A percentile compares a stretch with the other conserved stretches of the same genome.
Evolutionary conservation across 768 basidiomycete genomes (phyloP).

Genomic region (Coprinellus micaceus): DNA sequence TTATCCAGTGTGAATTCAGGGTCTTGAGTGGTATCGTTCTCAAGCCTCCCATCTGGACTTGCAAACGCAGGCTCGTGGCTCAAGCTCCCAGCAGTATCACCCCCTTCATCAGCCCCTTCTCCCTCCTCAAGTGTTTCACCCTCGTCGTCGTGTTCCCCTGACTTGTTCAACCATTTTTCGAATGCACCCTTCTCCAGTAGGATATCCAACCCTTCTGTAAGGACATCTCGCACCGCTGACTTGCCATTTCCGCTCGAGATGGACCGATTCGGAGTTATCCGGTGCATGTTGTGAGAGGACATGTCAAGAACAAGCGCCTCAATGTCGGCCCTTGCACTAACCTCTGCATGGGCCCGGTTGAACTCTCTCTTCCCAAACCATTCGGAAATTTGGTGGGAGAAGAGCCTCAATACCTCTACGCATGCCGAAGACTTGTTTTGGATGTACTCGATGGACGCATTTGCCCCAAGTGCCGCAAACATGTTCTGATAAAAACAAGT

Average conservation of each 20-base stretch:
- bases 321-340: conserved; percentile 9
- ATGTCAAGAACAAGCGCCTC: conserved; percentile 6
- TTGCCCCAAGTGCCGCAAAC: conserved; percentile 13
- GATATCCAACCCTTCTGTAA: no score
- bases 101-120: no score
- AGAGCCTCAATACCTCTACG: conserved; percentile 8
- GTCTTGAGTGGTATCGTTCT: no score
- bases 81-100: no score
- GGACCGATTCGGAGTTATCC: not conserved
- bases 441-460: conserved; percentile 13
- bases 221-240: not conserved
- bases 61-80: no score
- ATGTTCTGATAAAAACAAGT: conserved; percentile 8
- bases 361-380: not conserved
- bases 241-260: not conserved
- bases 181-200: no score
- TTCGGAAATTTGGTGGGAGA: conserved; percentile 1
- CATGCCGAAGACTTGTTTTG: conserved; percentile 14
- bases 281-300: conserved; percentile 1
- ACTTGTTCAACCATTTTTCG: no score
- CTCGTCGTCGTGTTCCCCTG: no score
- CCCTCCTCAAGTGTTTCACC: no score
- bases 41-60: no score
- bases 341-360: conserved; percentile 1
- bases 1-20: no score